These are phyloP conservation scores for Candida labiduridarum DNA, from an alignment of 1,139 yeast genomes.

Conservation along the genomic window DNA sequence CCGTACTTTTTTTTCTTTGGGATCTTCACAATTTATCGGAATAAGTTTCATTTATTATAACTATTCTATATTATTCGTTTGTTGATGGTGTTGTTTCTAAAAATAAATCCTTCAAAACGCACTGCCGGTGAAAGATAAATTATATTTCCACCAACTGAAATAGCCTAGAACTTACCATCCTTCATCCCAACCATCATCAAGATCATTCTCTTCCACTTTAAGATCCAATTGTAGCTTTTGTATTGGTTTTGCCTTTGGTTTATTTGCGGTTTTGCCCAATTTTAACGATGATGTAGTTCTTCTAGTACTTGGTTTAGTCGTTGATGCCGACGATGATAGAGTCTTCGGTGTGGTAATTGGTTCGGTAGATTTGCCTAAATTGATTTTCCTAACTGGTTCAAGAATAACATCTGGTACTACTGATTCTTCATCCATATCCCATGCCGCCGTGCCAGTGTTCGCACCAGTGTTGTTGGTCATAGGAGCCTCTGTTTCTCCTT, in stretches of 20 bases:
- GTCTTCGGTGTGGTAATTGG: slow-evolving; percentile 6
- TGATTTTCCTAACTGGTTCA: slow-evolving; percentile 13
- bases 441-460: slow-evolving; percentile 24
- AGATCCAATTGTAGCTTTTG: slow-evolving; percentile 38
- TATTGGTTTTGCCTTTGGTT: slow-evolving; percentile 22
- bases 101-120: background rate
- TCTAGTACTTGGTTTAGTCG: slow-evolving; percentile 15
- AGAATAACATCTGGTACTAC: slow-evolving; percentile 13
- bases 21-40: too few relatives aligned
- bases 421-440: slow-evolving; percentile 14
- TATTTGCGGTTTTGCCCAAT: slow-evolving; percentile 26
- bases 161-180: slow-evolving; percentile 21
- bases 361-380: slow-evolving; percentile 15
- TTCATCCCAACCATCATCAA: slow-evolving; percentile 39
- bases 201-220: slow-evolving; percentile 47
- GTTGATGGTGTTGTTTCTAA: background rate
- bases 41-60: too few relatives aligned
- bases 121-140: too few relatives aligned
- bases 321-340: slow-evolving; percentile 6
- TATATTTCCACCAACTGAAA: too few relatives aligned
- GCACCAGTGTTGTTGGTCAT: slow-evolving; percentile 13
- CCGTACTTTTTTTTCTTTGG: too few relatives aligned
- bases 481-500: slow-evolving; percentile 23
- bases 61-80: too few relatives aligned
- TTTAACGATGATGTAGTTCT: slow-evolving; percentile 22